Conservation (phyloP, 1,284 basidiomycete genomes). For the Cutaneotrichosporon cavernicola region DNA sequence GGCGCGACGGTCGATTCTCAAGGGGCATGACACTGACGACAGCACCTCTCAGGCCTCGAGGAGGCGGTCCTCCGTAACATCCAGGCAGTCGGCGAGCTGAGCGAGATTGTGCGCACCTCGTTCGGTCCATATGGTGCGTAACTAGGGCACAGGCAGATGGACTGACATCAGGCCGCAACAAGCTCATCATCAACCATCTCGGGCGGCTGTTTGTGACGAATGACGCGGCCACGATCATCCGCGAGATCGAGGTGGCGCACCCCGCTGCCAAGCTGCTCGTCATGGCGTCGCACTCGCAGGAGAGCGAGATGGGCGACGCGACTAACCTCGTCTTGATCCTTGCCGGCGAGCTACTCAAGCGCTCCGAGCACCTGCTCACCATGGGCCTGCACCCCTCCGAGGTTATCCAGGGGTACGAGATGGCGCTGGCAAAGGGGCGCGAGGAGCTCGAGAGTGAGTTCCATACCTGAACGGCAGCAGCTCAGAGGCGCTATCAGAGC, state of each 20-base stretch:
- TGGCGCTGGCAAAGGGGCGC: constrained; percentile 82
- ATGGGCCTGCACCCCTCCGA: constrained; percentile 98
- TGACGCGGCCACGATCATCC: constrained; percentile 98
- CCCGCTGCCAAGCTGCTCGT: constrained; percentile 96
- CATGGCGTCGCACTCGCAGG: constrained; percentile 96
- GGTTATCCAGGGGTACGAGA: constrained; percentile 91
- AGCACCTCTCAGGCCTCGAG: constrained; percentile 86
- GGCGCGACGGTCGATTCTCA: background rate
- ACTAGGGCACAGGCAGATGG: background rate
- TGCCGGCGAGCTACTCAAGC: constrained; percentile 92
- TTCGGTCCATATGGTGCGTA: constrained; percentile 89
- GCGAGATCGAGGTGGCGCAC: constrained; percentile 97
- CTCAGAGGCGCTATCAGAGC: background rate
- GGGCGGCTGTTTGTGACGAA: constrained; percentile 95
- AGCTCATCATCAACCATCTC: constrained; percentile 94
- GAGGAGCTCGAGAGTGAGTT: constrained; percentile 84
- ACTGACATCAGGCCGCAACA: constrained; percentile 71
- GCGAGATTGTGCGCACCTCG: constrained; percentile 91
- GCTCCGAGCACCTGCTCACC: constrained; percentile 85
- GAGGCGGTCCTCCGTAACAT: constrained; percentile 94
- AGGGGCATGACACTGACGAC: constrained; percentile 14
- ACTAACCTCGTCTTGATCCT: constrained; percentile 95
- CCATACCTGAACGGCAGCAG: background rate
- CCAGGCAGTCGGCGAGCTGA: constrained; percentile 88
- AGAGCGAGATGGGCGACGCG: constrained; percentile 96